phyloP scores from a whole-genome alignment of 306 rosid genomes.

The Corylus avellana region DNA sequence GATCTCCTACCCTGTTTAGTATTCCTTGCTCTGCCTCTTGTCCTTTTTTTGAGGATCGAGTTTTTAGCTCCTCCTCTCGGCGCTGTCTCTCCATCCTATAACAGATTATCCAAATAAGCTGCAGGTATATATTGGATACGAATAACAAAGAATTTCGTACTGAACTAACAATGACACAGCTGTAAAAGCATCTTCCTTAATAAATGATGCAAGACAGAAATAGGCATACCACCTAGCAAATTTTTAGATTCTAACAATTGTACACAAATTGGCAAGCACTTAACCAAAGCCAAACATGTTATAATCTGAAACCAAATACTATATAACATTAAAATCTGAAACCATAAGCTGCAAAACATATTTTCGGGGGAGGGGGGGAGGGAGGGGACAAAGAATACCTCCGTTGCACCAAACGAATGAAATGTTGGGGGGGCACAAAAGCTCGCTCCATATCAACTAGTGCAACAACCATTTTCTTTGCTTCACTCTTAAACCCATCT shows the following conservation, averaged over 20 bases:
- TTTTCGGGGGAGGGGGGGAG: not conserved
- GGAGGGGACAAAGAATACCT: conserved; percentile 51
- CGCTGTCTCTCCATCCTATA: conserved; percentile 98
- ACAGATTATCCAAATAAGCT: conserved; percentile 4
- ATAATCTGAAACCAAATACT: not conserved
- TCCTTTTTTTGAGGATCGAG: conserved; percentile 71
- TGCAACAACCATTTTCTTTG: conserved; percentile 97
- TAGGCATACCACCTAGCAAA: not conserved
- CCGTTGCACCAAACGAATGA: conserved; percentile 92
- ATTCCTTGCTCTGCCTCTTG: conserved; percentile 76
- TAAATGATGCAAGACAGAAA: not conserved
- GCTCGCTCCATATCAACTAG: conserved; percentile 99
- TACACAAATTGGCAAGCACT: not conserved
- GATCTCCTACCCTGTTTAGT: conserved; percentile 70
- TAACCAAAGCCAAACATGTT: not conserved
- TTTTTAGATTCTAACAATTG: not conserved
- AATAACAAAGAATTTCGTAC: not conserved
- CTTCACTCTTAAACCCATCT: conserved; percentile 82
- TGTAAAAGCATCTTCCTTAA: conserved; percentile 9
- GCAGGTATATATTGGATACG: not conserved
- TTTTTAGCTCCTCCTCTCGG: conserved; percentile 88
- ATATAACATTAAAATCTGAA: not conserved
- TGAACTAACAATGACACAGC: not conserved
- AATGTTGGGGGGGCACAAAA: conserved; percentile 98
- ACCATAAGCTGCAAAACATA: not conserved